Evolutionary conservation across 1,284 basidiomycete species (phyloP), one percentile per base, ranked within the genome.

Genomic region (Boletus hoseneyae): DNA sequence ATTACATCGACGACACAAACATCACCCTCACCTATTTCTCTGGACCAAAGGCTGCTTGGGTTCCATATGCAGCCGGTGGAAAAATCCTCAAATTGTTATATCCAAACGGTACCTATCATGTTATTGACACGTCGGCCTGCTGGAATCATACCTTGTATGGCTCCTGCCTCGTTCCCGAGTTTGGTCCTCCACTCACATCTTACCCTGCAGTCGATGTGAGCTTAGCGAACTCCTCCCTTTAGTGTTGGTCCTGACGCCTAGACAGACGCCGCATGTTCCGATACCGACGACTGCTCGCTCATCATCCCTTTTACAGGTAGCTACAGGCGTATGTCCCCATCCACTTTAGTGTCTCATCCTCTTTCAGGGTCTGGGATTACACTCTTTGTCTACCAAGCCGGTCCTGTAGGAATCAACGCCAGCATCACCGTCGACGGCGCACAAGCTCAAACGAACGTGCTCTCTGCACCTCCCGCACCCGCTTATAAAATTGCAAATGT

Each of bases 1-100:
- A 61, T 47, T 52, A 55, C 45, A 57, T 61, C 18, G 61, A 63
- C 42, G 60, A 63, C 39, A 63, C 60, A 9, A 61, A 61, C 38
- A 42, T 44, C 15, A 53, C 58, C 21, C 56, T 62, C 25, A 56
- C 42, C 3, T 63, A 61, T 32, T 42, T 56, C 29, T 58, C 58
- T 15, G 58, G 56, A 32, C 58, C 61, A 30, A 58, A 56, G 10
- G 59, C 52, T 16, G 58, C 55, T 33, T 61, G 58, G 60, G 60
- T 40, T 32, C 52, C 57, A 9, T 61, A 47, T 33, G 47, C 51
- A 9, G 41, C 18, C 19, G 55, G 50, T 0, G 51, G 6, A 3
- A 23, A 23, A 48, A 53, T 47, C 6, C 56, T 61, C 27, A 33
- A 55, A 10, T 32, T 60, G 21, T 32, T 52, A n/a, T 50, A 62